A percentile compares a stretch with the other conserved stretches of the same genome.
These are phyloP conservation scores for Ceratocystis destructans DNA, from an alignment of 2,329 filamentous ascomycete species.

Conservation along the genomic window DNA sequence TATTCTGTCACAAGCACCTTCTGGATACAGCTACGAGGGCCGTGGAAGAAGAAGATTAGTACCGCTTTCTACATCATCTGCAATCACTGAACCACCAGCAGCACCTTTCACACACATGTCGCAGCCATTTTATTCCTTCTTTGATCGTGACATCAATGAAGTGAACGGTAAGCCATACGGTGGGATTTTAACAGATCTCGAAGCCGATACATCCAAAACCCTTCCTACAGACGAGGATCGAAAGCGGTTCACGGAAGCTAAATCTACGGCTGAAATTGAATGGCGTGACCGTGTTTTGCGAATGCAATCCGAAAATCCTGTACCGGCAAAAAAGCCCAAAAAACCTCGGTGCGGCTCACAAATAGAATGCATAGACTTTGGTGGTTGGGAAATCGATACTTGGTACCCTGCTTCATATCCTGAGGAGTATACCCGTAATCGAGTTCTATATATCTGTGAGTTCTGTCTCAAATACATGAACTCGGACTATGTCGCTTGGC, in stretches of 20 bases:
- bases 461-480: constrained; percentile 99
- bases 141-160: constrained; percentile 80
- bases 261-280: constrained; percentile 80
- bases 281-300: constrained; percentile 56
- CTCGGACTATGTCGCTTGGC: constrained; percentile 94
- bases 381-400: constrained; percentile 93
- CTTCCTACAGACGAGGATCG: constrained; percentile 69
- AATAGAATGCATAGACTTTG: constrained; percentile 98
- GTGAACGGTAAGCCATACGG: constrained; percentile 88
- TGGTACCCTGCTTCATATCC: constrained; percentile 98
- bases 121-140: constrained; percentile 75
- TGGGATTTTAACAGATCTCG: constrained; percentile 74
- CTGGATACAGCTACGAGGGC: constrained; percentile 9
- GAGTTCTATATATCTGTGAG: constrained; percentile 96
- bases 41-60: constrained; percentile 10
- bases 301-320: constrained; percentile 50
- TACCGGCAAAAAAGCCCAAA: constrained; percentile 49
- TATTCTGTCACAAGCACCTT: constrained; percentile 31
- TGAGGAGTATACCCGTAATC: constrained; percentile 93
- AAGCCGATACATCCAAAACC: constrained; percentile 84
- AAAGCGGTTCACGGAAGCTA: constrained; percentile 75
- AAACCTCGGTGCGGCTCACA: constrained; percentile 82
- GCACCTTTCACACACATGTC: constrained; percentile 47
- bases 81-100: constrained; percentile 29
- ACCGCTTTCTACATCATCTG: constrained; percentile 7